A percentile compares a stretch with the other conserved stretches of the same genome.
phyloP scores from a whole-genome alignment of 306 rosid genomes.

The Lotus japonicus region DNA sequence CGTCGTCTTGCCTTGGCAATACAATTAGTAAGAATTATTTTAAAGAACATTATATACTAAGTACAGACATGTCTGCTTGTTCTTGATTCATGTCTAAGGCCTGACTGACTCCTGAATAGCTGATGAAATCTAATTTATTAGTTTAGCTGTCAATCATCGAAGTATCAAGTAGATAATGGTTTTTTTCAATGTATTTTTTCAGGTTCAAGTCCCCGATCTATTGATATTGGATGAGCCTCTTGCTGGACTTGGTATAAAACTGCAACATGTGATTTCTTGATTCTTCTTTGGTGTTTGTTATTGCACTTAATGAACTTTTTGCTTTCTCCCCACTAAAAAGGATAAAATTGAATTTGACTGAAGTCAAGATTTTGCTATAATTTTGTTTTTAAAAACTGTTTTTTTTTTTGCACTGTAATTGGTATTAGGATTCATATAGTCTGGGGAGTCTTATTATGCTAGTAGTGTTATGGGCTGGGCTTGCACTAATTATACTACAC shows the following conservation, averaged over 20 bases:
- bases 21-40: constrained; percentile 61
- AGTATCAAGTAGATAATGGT: constrained; percentile 7
- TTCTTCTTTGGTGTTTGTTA: background rate
- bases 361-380: background rate
- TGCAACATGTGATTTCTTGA: constrained; percentile 8
- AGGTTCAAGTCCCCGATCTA: constrained; percentile 87
- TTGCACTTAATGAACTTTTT: constrained; percentile 14
- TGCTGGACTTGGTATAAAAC: constrained; percentile 85
- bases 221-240: constrained; percentile 94
- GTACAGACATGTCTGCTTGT: background rate
- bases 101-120: constrained; percentile 1
- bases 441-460: background rate
- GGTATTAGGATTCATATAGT: background rate
- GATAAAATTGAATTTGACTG: background rate
- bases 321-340: background rate
- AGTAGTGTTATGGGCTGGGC: background rate
- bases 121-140: background rate
- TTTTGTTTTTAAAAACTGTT: background rate
- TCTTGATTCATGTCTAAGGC: constrained; percentile 19
- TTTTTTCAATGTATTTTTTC: constrained; percentile 31
- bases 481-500: too few species aligned
- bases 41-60: background rate
- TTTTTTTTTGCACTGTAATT: background rate
- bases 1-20: constrained; percentile 94
- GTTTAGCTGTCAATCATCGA: constrained; percentile 10